A percentile compares a stretch with the other conserved stretches of the same genome.
These are phyloP conservation scores for Geoglossum cookeanum DNA, from an alignment of 2,329 filamentous ascomycete species.

Conservation along the genomic window DNA sequence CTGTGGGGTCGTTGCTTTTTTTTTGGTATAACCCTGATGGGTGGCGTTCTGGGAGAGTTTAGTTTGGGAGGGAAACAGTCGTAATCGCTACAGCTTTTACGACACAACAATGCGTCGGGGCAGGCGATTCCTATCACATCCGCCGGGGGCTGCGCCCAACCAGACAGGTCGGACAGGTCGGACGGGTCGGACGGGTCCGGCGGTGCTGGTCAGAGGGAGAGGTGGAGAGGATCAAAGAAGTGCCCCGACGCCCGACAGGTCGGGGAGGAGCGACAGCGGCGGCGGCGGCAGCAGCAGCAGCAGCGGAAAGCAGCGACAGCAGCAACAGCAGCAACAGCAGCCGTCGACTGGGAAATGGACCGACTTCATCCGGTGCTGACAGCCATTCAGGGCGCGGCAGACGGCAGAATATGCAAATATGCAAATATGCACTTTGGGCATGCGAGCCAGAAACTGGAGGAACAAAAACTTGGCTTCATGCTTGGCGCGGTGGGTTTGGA, in stretches of 20 bases:
- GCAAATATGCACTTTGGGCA: neutral
- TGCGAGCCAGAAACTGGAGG: neutral
- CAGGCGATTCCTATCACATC: neutral
- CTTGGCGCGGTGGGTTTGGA: neutral
- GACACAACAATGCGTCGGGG: neutral
- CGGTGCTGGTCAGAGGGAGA: neutral
- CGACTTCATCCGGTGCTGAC: neutral
- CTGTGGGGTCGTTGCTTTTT: neutral
- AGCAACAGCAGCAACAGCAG: no score
- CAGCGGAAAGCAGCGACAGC: no score
- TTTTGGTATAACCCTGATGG: neutral
- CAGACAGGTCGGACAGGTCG: neutral
- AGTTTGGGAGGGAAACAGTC: neutral
- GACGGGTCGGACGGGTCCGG: neutral
- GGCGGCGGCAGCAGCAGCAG: no score
- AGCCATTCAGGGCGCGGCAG: neutral
- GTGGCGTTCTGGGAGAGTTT: neutral
- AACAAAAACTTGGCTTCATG: neutral
- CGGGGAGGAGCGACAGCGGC: no score
- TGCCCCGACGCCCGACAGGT: no score
- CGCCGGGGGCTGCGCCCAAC: neutral
- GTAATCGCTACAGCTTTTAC: neutral
- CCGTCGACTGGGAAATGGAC: neutral
- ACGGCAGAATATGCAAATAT: neutral
- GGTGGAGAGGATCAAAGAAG: no score